Evolutionary conservation across 345 rosid genomes (phyloP), one percentile per base, ranked within the genome.

Genomic region (Eutrema yunnanense): DNA sequence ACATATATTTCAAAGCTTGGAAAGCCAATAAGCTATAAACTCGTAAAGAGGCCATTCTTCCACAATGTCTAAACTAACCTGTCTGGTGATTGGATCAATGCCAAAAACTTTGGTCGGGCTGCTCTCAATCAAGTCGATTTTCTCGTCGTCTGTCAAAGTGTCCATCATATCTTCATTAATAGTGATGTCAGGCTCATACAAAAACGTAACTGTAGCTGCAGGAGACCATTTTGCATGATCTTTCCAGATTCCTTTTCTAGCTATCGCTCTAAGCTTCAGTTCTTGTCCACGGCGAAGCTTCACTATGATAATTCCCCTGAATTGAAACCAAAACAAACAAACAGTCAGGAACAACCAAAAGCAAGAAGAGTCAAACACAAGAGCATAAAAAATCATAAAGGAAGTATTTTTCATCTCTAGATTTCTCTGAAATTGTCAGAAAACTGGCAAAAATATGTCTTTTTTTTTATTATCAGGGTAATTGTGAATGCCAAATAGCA

Each of bases 211-310:
- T 37, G 99, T 92, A n/a, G 99, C 99, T 7, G 99, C 98, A 33
- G 99, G 99, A 33, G 98, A 92, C 98, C 97, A 92, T 76, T 95
- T 92, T 0, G 98, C 98, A 49, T 95, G 98, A 87, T 95, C 98
- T 81, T 92, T 95, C 41, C 93, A 96, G 6, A 95, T 95, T 29
- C 99, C 98, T 82, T 95, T 92, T 72, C 99, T 85, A 0, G 98
- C 99, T 41, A 95, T 95, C 6, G 97, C 98, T 75, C 96, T 85
- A 65, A 95, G 86, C 79, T 84, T 88, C 76, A 95, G 41, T 47
- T 95, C 98, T 81, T 90, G 97, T 62, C 98, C 98, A 6, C 89
- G 81, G 22, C 96, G 85, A 62, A 95, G 77, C 76, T 95, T 92
- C 78, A 95, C 98, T 40, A 95, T 92, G 44, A 84, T 90, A 64